Conservation (phyloP, 2,329 filamentous ascomycete genomes). For the Colletotrichum gigasporum region DNA sequence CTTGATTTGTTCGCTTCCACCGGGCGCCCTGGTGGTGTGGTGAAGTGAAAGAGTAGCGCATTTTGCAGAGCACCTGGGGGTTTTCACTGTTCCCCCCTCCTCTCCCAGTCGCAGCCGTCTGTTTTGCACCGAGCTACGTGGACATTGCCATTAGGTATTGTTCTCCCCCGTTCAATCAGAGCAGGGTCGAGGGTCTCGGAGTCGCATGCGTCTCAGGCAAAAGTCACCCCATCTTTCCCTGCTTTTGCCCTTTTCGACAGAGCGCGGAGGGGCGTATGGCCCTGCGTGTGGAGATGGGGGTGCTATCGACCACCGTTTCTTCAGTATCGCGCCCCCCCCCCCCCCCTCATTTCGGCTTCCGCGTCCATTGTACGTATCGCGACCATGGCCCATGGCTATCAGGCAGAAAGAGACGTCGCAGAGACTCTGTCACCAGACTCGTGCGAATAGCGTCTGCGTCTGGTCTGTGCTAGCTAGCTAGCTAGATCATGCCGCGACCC, state of each 20-base stretch:
- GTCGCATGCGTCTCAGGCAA: constrained; percentile 13
- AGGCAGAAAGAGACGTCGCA: background rate
- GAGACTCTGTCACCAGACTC: background rate
- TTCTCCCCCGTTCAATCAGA: constrained; percentile 4
- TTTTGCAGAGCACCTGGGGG: constrained; percentile 9
- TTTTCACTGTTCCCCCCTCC: constrained; percentile 7
- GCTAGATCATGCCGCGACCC: constrained; percentile 3
- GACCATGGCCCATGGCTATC: background rate
- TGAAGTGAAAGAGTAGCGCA: constrained; percentile 8
- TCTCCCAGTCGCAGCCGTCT: background rate
- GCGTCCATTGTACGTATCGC: background rate
- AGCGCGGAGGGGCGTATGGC: background rate
- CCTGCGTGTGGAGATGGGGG: background rate
- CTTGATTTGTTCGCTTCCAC: constrained; percentile 17
- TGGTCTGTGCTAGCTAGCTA: background rate
- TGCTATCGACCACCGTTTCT: constrained; percentile 19
- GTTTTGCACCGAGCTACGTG: constrained; percentile 4
- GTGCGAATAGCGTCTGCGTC: background rate
- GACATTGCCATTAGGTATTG: constrained; percentile 3
- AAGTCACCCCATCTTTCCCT: constrained; percentile 22
- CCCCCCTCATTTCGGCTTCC: constrained; percentile 6
- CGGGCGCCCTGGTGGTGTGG: constrained; percentile 1
- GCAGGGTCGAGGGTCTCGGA: constrained; percentile 11
- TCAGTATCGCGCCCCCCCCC: background rate
- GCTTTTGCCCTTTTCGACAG: background rate